Percentiles rank a stretch among this genome's conserved stretches.
These are phyloP conservation scores for Panaeolus papilionaceus DNA, from an alignment of 768 basidiomycete species.

Conservation along the genomic window DNA sequence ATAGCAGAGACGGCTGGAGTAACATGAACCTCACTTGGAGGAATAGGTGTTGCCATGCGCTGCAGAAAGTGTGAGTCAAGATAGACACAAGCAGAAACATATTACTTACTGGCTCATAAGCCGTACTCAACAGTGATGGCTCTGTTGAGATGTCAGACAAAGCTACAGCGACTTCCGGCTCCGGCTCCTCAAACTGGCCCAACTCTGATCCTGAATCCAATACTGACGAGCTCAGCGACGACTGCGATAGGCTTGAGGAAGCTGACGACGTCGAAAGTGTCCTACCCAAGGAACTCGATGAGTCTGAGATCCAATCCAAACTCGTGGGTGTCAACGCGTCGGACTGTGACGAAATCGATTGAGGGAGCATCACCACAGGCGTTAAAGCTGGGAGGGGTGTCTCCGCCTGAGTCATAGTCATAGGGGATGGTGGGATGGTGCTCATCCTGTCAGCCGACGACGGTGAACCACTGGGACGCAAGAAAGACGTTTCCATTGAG, in stretches of 20 bases:
- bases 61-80: conserved; percentile 29
- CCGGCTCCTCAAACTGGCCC: conserved; percentile 33
- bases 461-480: conserved; percentile 64
- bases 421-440: conserved; percentile 48
- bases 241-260: conserved; percentile 48
- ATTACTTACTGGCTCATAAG: conserved; percentile 43
- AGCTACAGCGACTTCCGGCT: conserved; percentile 22
- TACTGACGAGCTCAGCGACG: conserved; percentile 47
- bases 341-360: conserved; percentile 37
- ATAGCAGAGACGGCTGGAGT: conserved; percentile 48
- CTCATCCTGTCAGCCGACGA: conserved; percentile 51
- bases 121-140: conserved; percentile 62
- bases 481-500: conserved; percentile 78
- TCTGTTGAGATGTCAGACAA: conserved; percentile 52
- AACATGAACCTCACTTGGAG: conserved; percentile 25
- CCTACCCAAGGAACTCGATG: conserved; percentile 43
- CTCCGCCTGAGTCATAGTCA: conserved; percentile 30
- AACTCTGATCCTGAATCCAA: conserved; percentile 41
- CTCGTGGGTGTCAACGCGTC: conserved; percentile 42
- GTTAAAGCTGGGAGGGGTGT: conserved; percentile 46
- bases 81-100: conserved; percentile 14
- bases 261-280: conserved; percentile 43
- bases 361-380: conserved; percentile 42
- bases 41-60: conserved; percentile 15
- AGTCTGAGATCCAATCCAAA: conserved; percentile 36